Conservation (phyloP, 805 yeast genomes). For the Zygotorulaspora danielsina region DNA sequence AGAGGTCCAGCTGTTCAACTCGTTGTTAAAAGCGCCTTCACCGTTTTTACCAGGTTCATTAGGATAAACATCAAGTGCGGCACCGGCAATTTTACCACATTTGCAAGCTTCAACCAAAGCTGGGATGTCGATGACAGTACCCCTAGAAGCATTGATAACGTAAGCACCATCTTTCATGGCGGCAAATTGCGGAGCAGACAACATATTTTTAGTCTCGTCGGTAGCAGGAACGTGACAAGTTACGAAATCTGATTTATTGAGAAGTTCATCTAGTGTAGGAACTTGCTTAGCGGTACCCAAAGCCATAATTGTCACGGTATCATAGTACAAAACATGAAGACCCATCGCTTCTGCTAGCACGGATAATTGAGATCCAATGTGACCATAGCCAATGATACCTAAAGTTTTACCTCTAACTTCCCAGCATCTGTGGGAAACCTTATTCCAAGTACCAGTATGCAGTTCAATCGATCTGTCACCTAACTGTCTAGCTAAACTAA, state of each 20-base stretch:
- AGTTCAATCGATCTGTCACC: constrained; percentile 95
- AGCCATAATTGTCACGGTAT: constrained; percentile 88
- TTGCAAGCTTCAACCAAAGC: constrained; percentile 89
- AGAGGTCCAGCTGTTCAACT: constrained; percentile 75
- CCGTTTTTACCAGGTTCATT: constrained; percentile 98
- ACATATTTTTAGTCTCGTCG: constrained; percentile 84
- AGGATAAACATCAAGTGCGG: constrained; percentile 94
- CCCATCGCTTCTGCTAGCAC: constrained; percentile 98
- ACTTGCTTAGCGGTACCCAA: constrained; percentile 96
- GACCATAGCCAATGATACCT: constrained; percentile 97
- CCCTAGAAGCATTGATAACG: constrained; percentile 93
- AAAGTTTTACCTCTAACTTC: constrained; percentile 98
- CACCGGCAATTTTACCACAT: constrained; percentile 92
- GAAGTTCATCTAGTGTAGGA: constrained; percentile 73
- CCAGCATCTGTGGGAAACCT: constrained; percentile 93
- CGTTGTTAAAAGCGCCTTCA: constrained; percentile 65
- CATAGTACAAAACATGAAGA: constrained; percentile 92
- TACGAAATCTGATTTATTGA: constrained; percentile 79
- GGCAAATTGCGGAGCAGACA: constrained; percentile 85
- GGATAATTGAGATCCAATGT: constrained; percentile 94
- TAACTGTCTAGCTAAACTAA: constrained; percentile 89
- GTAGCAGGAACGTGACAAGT: constrained; percentile 94
- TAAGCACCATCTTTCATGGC: constrained; percentile 97
- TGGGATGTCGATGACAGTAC: constrained; percentile 94
- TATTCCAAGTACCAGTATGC: constrained; percentile 97